Base-by-base conservation (phyloP, 768 basidiomycete genomes). In the Lactarius psammicola region DNA sequence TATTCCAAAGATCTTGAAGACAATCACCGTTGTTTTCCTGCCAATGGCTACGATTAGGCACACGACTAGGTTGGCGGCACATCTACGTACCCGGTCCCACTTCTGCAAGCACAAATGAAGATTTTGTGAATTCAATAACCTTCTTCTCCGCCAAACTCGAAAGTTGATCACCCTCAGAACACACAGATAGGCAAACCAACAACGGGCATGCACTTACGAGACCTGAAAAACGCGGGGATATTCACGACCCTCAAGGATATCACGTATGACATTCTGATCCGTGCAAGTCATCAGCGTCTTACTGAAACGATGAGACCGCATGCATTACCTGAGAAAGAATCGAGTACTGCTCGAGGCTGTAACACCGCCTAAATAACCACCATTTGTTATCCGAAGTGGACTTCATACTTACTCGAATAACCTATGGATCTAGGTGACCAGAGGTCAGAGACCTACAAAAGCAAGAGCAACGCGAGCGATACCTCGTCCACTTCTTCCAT, bases 1-100 rank as follows among this genome's bases (percentile, higher is more conserved):
- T 8, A 89, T 83, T 1, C 83, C 81, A 2, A 90, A 78, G 82
- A 91, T 89, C 73, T 88, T 90, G 77, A 87, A 87, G 1, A 91
- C 76, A 81, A 91, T 89, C 0, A 88, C 87, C 0, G 89, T 90
- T 0, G 87, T 90, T 80, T 89, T 90, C 0, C 88, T 89, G 46
- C 36, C 36, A 68, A 49, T 4, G 30, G 15, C 3, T 7, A 30
- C 4, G 20, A 26, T 51, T 23, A 53, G n/a, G n/a, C 30, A 34
- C 17, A n/a, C 23, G 28, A n/a, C 18, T 34, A 55, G n/a, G 44
- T 59, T 3, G 23, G 38, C 13, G 7, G 2, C 26, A 49, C 20
- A 8, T 2, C 13, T 11, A 62, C 80, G 15, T 69, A 88, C 89
- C 89, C 89, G 0, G 89, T 90, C 3, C 89, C 89, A 70, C 88